Percentiles rank a stretch among this genome's conserved stretches.
Conservation (phyloP, 2,329 filamentous ascomycete genomes). For the Colletotrichum zoysiae region DNA sequence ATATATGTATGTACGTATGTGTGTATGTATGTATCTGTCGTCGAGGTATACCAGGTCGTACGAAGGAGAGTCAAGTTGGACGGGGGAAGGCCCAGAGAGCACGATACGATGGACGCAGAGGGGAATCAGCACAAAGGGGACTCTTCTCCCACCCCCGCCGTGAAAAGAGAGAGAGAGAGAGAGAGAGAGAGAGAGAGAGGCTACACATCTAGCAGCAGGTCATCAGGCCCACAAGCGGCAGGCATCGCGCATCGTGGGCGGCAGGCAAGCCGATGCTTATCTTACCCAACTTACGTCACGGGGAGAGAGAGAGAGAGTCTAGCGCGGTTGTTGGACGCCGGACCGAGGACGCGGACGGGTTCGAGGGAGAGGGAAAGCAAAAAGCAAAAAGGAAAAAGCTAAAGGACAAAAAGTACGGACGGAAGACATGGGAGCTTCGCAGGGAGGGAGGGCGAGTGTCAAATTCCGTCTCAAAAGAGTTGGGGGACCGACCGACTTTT, state of each 20-base stretch:
- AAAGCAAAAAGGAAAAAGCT: not conserved
- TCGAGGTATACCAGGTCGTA: not conserved
- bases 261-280: constrained; percentile 16
- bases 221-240: constrained; percentile 34
- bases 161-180: constrained; percentile 1
- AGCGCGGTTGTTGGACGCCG: not conserved
- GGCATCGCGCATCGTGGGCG: constrained; percentile 10
- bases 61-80: not conserved
- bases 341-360: not conserved
- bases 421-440: not conserved
- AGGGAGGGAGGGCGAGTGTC: not conserved
- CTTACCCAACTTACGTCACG: constrained; percentile 29
- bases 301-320: constrained; percentile 16
- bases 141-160: not conserved
- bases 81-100: too few species aligned
- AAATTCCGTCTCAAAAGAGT: not conserved
- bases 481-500: constrained; percentile 2
- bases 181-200: too few species aligned
- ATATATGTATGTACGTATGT: too few species aligned
- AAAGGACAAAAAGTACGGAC: not conserved
- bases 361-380: not conserved
- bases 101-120: not conserved
- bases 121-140: not conserved
- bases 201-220: not conserved
- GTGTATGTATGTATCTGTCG: too few species aligned